These are phyloP conservation scores for Usnea hakonensis DNA, from an alignment of 495 filamentous ascomycete genomes.

Conservation along the genomic window DNA sequence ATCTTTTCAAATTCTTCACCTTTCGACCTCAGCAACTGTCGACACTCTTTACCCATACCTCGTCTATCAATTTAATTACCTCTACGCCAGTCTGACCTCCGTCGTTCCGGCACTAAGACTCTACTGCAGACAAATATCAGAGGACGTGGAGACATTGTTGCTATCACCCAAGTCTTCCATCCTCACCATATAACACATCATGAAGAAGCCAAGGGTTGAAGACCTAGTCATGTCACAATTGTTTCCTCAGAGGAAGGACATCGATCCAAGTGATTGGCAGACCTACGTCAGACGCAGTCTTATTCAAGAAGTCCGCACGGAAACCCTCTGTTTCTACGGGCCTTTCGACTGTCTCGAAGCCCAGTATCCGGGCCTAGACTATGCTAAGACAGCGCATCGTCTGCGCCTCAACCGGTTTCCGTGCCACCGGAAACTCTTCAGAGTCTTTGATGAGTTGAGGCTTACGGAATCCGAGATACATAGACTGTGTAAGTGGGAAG, in stretches of 20 bases:
- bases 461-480: conserved; percentile 72
- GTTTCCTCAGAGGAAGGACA: conserved; percentile 48
- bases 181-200: conserved; percentile 25
- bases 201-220: conserved; percentile 54
- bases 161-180: not conserved
- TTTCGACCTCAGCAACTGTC: not conserved
- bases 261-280: conserved; percentile 50
- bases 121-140: not conserved
- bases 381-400: conserved; percentile 70
- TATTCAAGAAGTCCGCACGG: conserved; percentile 81
- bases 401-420: conserved; percentile 72
- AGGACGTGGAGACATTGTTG: not conserved
- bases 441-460: conserved; percentile 68
- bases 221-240: conserved; percentile 49
- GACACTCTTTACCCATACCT: not conserved
- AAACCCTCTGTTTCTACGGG: conserved; percentile 80
- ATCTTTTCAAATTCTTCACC: not conserved
- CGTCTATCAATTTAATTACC: not conserved
- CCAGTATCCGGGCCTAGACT: conserved; percentile 87
- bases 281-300: conserved; percentile 57
- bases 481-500: conserved; percentile 81
- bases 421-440: conserved; percentile 75
- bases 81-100: not conserved
- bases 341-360: conserved; percentile 77
- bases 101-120: not conserved